Evolutionary conservation across 306 rosid species (phyloP).

Genomic region (Arachis hypogaea): DNA sequence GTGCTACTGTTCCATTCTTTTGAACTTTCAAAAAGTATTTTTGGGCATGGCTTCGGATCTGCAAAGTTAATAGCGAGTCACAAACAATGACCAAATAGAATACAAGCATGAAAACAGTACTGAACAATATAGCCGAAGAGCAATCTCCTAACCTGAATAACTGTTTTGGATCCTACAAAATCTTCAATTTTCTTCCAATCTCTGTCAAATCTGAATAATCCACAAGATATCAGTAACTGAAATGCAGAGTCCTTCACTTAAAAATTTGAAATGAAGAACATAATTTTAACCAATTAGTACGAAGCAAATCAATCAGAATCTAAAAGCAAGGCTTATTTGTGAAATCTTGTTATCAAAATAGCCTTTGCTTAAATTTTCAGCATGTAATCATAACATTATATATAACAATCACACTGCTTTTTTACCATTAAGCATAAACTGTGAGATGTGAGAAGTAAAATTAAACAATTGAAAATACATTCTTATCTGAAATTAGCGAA

Average conservation of each 20-base stretch:
- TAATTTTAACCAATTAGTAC: not conserved
- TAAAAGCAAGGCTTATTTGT: not conserved
- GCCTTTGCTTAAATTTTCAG: not conserved
- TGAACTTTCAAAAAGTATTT: slow-evolving; percentile 91
- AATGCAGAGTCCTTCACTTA: slow-evolving; percentile 5
- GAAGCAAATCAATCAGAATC: not conserved
- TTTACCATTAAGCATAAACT: not conserved
- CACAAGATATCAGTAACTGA: slow-evolving; percentile 10
- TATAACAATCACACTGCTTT: not conserved
- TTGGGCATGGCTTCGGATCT: slow-evolving; percentile 97
- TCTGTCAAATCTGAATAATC: slow-evolving; percentile 73
- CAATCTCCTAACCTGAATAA: slow-evolving; percentile 76
- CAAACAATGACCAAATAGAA: not conserved
- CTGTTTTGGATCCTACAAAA: slow-evolving; percentile 91
- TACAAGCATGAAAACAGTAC: slow-evolving; percentile 13
- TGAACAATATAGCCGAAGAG: slow-evolving; percentile 13
- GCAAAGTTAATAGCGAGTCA: slow-evolving; percentile 26
- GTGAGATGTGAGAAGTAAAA: not conserved
- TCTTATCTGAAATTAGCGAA: not conserved
- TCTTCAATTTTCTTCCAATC: slow-evolving; percentile 99
- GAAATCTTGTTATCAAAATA: not conserved
- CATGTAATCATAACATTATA: not conserved
- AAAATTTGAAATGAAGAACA: not conserved
- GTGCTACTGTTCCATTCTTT: slow-evolving; percentile 81
- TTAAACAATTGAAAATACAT: not conserved